Percentiles rank a stretch among this genome's conserved stretches.
Conservation (phyloP, 805 yeast species). For the Wickerhamiella australiensis region DNA sequence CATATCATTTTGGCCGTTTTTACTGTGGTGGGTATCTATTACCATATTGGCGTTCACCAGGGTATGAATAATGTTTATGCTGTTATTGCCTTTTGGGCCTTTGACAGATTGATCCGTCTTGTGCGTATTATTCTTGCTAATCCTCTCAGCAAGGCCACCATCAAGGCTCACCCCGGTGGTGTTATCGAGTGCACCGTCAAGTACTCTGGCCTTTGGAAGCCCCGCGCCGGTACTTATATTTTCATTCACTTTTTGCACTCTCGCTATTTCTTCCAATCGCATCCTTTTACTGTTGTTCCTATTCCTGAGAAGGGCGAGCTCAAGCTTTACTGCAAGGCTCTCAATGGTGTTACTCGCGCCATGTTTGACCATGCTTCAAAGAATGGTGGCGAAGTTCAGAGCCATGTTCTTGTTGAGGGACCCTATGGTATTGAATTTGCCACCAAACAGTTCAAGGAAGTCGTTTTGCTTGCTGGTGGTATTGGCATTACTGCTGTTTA, state of each 20-base stretch:
- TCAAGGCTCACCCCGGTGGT: slow-evolving; percentile 4
- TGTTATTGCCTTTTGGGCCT: slow-evolving; percentile 50
- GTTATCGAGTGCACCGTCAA: slow-evolving; percentile 14
- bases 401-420: slow-evolving; percentile 43
- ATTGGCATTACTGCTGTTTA: slow-evolving; percentile 48
- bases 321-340: slow-evolving; percentile 8
- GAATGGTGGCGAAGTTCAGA: not conserved
- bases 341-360: slow-evolving; percentile 5
- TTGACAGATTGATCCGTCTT: slow-evolving; percentile 53
- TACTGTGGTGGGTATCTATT: slow-evolving; percentile 47
- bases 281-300: slow-evolving; percentile 48
- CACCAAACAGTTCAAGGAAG: slow-evolving; percentile 31
- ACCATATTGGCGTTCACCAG: slow-evolving; percentile 31
- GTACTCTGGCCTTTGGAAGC: slow-evolving; percentile 17
- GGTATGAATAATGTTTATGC: slow-evolving; percentile 38
- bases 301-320: slow-evolving; percentile 8
- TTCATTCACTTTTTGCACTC: slow-evolving; percentile 31
- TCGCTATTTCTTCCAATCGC: slow-evolving; percentile 52
- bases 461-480: slow-evolving; percentile 42
- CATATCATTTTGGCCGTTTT: slow-evolving; percentile 45
- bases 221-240: slow-evolving; percentile 29
- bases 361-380: not conserved
- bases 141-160: slow-evolving; percentile 5
- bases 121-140: slow-evolving; percentile 31
- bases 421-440: slow-evolving; percentile 46